Percentiles rank a stretch among this genome's conserved stretches.
These are phyloP conservation scores for Chimonanthus praecox DNA, from an alignment of 164 flowering plant genomes.

Conservation along the genomic window DNA sequence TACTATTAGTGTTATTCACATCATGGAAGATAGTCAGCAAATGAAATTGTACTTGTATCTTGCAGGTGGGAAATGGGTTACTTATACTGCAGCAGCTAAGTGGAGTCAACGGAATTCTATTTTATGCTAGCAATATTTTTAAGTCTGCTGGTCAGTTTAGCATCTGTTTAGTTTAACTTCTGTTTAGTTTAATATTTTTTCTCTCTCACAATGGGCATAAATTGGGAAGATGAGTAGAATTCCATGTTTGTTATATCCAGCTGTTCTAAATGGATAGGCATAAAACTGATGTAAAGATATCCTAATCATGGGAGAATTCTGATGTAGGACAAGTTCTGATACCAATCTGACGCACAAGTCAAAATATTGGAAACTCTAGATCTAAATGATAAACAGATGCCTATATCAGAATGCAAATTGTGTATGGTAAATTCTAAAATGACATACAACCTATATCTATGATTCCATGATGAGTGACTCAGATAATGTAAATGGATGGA, in stretches of 20 bases:
- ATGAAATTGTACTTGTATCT: not conserved
- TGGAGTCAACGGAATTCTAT: constrained; percentile 87
- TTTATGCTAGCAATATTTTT: constrained; percentile 82
- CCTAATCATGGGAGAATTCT: not conserved
- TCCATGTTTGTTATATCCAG: not conserved
- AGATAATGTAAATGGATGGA: too few relatives aligned
- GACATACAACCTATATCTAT: too few relatives aligned
- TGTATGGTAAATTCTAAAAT: too few relatives aligned
- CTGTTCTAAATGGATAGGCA: not conserved
- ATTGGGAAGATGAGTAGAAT: not conserved
- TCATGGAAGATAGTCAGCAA: not conserved
- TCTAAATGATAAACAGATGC: too few relatives aligned
- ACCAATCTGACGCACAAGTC: too few relatives aligned
- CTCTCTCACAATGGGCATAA: not conserved
- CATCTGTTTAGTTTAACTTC: constrained; percentile 2
- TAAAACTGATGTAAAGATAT: not conserved
- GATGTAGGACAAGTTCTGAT: too few relatives aligned
- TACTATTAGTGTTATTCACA: not conserved
- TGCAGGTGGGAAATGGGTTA: constrained; percentile 85
- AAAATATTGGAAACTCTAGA: too few relatives aligned
- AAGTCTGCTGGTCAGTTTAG: constrained; percentile 58
- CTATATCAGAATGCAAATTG: too few relatives aligned
- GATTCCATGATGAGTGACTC: too few relatives aligned
- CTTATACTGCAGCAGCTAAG: constrained; percentile 77
- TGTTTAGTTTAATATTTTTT: not conserved